Evolutionary conservation across 169 alveolate genomes (phyloP).

Genomic region (Ichthyophthirius multifiliis): DNA sequence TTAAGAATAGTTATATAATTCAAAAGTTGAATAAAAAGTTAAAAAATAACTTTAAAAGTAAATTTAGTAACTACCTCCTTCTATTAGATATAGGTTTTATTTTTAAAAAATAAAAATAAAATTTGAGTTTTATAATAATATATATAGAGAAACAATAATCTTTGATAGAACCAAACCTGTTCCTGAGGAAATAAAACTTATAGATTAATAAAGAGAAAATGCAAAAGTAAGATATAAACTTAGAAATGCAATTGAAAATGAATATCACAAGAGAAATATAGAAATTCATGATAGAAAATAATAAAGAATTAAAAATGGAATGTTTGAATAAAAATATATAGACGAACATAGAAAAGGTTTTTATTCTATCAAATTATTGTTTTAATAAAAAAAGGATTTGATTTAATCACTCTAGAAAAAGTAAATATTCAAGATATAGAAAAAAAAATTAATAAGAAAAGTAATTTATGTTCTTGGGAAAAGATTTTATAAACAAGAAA

Average conservation of each 20-base stretch:
- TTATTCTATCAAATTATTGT: background rate
- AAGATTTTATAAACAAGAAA: background rate
- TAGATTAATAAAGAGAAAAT: constrained; percentile 21
- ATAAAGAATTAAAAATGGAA: background rate
- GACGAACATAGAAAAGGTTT: constrained; percentile 7
- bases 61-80: constrained; percentile 29
- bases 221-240: constrained; percentile 35
- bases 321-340: background rate
- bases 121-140: background rate
- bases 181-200: constrained; percentile 6
- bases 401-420: constrained; percentile 10
- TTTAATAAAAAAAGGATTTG: background rate
- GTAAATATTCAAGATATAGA: background rate
- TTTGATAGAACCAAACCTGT: background rate
- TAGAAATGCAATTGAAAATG: constrained; percentile 38
- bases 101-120: background rate
- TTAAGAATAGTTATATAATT: background rate
- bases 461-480: constrained; percentile 2
- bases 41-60: constrained; percentile 1
- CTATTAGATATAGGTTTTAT: background rate
- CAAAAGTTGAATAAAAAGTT: constrained; percentile 1
- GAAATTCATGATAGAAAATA: background rate
- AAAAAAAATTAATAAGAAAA: constrained; percentile 2
- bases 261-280: constrained; percentile 28
- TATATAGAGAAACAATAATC: constrained; percentile 1